A percentile compares a stretch with the other conserved stretches of the same genome.
These are phyloP conservation scores for Suillus fuscotomentosus DNA, from an alignment of 768 basidiomycete genomes.

Conservation along the genomic window DNA sequence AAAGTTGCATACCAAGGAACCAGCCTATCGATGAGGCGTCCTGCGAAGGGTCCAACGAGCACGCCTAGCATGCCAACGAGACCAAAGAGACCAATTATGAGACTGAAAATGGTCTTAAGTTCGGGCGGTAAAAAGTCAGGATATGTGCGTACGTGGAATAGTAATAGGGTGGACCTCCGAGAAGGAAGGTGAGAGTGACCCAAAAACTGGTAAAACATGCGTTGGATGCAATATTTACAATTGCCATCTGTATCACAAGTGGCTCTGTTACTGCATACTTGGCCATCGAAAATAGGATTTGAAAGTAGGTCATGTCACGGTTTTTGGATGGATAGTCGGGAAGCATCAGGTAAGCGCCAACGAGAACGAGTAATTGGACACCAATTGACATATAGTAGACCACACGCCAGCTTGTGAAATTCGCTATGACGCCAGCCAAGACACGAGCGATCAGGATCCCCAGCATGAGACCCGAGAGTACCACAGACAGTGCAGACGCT, in stretches of 20 bases:
- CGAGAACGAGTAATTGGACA: constrained; percentile 57
- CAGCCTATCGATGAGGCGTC: constrained; percentile 64
- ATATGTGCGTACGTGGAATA: constrained; percentile 56
- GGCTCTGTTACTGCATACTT: constrained; percentile 79
- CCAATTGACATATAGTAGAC: constrained; percentile 80
- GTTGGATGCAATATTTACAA: constrained; percentile 58
- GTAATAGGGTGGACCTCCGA: constrained; percentile 72
- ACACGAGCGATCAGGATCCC: constrained; percentile 77
- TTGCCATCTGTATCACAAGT: constrained; percentile 62
- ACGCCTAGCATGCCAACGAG: constrained; percentile 74
- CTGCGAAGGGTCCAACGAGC: constrained; percentile 64
- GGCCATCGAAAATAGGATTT: constrained; percentile 75
- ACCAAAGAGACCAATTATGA: constrained; percentile 71
- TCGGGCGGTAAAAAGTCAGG: not conserved
- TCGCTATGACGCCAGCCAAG: constrained; percentile 69
- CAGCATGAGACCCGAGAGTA: constrained; percentile 64
- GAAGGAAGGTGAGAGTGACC: constrained; percentile 80
- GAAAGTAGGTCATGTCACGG: constrained; percentile 56
- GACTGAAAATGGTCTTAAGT: constrained; percentile 24
- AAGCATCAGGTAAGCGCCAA: constrained; percentile 61
- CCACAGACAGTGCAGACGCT: constrained; percentile 74
- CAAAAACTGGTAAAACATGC: constrained; percentile 64
- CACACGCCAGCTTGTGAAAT: constrained; percentile 69
- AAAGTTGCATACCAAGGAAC: constrained; percentile 79
- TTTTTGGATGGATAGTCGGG: constrained; percentile 87